These are phyloP conservation scores for Bipolaris bicolor DNA, from an alignment of 2,329 filamentous ascomycete species.

Conservation along the genomic window DNA sequence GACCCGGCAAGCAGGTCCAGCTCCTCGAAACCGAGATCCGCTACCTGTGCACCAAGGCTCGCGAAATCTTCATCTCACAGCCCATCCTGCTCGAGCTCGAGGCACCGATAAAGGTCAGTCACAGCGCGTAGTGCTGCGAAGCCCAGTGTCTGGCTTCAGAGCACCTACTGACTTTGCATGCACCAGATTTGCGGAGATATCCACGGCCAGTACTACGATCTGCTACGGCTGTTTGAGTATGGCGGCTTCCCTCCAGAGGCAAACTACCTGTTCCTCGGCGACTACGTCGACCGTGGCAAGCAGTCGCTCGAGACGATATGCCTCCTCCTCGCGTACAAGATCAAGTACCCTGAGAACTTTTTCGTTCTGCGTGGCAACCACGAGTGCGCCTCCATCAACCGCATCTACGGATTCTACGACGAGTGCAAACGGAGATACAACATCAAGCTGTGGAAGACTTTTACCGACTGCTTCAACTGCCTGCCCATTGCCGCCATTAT, in stretches of 20 bases:
- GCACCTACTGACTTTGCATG: slow-evolving; percentile 20
- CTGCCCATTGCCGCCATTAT: slow-evolving; percentile 98
- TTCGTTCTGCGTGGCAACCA: slow-evolving; percentile 94
- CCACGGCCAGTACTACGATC: slow-evolving; percentile 98
- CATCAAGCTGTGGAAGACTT: slow-evolving; percentile 99
- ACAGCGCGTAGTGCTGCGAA: slow-evolving; percentile 4
- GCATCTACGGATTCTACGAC: slow-evolving; percentile 97
- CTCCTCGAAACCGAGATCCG: slow-evolving; percentile 95
- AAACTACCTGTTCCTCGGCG: slow-evolving; percentile 93
- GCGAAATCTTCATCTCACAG: slow-evolving; percentile 99
- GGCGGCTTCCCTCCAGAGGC: slow-evolving; percentile 92
- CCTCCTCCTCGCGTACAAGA: slow-evolving; percentile 91
- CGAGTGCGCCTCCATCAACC: slow-evolving; percentile 94
- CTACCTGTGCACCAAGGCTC: slow-evolving; percentile 96
- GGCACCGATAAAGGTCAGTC: slow-evolving; percentile 93
- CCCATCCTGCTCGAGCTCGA: slow-evolving; percentile 97
- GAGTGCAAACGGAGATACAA: slow-evolving; percentile 97
- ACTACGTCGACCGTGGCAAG: slow-evolving; percentile 96
- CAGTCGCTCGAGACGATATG: slow-evolving; percentile 90
- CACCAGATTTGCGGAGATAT: slow-evolving; percentile 96
- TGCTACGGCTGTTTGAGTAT: slow-evolving; percentile 96
- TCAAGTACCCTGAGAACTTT: slow-evolving; percentile 97
- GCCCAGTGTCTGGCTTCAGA: slow-evolving; percentile 6
- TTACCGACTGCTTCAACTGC: slow-evolving; percentile 99
- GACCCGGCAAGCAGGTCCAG: slow-evolving; percentile 98